Evolutionary conservation across 2,329 filamentous ascomycete species (phyloP).

Genomic region (Camillea tinctor): DNA sequence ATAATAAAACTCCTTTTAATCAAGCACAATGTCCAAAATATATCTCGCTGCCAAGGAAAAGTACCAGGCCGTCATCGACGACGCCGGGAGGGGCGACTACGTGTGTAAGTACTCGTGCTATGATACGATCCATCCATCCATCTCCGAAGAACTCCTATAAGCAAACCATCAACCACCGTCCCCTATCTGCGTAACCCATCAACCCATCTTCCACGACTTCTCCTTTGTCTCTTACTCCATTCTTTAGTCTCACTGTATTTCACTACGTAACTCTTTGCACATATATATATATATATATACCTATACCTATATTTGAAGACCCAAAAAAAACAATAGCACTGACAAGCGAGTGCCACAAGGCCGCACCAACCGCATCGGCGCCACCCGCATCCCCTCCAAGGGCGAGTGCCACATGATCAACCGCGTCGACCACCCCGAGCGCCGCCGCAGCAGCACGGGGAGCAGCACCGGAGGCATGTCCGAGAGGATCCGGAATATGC

Average conservation of each 20-base stretch:
- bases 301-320: neutral
- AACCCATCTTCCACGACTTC: too few species aligned
- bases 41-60: conserved; percentile 33
- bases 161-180: too few species aligned
- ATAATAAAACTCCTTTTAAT: neutral
- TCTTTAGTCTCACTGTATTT: too few species aligned
- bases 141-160: neutral
- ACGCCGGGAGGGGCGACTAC: conserved; percentile 32
- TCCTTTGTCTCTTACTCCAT: too few species aligned
- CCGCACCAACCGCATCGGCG: conserved; percentile 31
- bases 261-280: too few species aligned
- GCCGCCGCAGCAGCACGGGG: conserved; percentile 26
- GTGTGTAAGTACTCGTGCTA: conserved; percentile 24
- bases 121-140: neutral
- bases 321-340: neutral
- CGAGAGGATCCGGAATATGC: conserved; percentile 27
- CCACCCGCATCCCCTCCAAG: conserved; percentile 25
- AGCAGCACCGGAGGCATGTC: conserved; percentile 23
- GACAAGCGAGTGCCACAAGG: conserved; percentile 14
- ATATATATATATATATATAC: too few species aligned
- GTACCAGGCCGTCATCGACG: conserved; percentile 33
- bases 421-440: conserved; percentile 26
- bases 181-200: too few species aligned
- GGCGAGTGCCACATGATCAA: conserved; percentile 28
- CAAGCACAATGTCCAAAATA: conserved; percentile 29